Percentiles rank a stretch among this genome's conserved stretches.
Evolutionary conservation across 1,139 yeast genomes (phyloP).

Genomic region (Saccharomycopsis hybrid): DNA sequence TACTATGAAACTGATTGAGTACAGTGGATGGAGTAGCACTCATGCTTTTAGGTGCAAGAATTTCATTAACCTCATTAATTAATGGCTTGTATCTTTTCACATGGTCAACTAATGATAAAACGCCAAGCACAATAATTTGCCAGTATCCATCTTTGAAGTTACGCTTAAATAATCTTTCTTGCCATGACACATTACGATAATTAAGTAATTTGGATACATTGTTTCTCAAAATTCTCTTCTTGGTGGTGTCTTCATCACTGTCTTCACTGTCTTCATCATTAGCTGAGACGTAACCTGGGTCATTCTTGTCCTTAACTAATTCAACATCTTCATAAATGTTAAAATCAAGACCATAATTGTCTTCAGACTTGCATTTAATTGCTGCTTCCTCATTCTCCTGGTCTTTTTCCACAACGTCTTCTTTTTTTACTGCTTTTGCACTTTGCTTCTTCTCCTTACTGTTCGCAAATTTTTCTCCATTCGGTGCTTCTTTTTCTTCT

Average conservation of each 20-base stretch:
- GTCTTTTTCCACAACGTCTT: constrained; percentile 19
- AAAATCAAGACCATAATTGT: constrained; percentile 18
- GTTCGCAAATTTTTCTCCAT: constrained; percentile 22
- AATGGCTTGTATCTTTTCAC: constrained; percentile 46
- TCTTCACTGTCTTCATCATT: constrained; percentile 17
- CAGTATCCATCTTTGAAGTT: constrained; percentile 81
- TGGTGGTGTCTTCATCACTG: constrained; percentile 23
- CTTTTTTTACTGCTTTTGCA: constrained; percentile 5
- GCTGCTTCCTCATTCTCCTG: constrained; percentile 4
- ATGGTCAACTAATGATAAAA: constrained; percentile 53
- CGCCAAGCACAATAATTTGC: constrained; percentile 72
- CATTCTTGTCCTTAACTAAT: constrained; percentile 18
- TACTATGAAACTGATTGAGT: constrained; percentile 42
- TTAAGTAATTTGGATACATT: constrained; percentile 53
- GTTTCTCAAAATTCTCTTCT: constrained; percentile 27
- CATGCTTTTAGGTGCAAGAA: constrained; percentile 51
- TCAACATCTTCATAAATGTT: constrained; percentile 17
- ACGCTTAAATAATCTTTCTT: constrained; percentile 66
- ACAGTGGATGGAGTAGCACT: constrained; percentile 47
- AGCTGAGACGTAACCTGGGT: constrained; percentile 18
- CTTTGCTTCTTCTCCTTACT: constrained; percentile 7
- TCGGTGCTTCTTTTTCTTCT: constrained; percentile 23
- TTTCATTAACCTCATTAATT: constrained; percentile 41
- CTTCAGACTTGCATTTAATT: neutral
- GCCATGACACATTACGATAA: constrained; percentile 65